Percentiles rank a stretch among this genome's conserved stretches.
These are phyloP conservation scores for Schizothecium vesticola DNA, from an alignment of 495 filamentous ascomycete genomes.

Conservation along the genomic window DNA sequence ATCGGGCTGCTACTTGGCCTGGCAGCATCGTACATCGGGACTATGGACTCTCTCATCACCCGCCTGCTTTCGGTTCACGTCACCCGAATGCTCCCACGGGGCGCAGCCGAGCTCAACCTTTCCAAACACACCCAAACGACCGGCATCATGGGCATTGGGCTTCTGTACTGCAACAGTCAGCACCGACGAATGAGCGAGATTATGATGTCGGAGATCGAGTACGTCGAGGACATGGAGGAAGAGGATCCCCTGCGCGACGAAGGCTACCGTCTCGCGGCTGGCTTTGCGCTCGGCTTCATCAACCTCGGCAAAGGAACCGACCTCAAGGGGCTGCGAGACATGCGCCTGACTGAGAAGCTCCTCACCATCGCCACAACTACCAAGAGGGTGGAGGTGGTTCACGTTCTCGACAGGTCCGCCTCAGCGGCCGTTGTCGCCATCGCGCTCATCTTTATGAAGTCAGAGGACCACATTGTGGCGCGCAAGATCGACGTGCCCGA, in stretches of 20 bases:
- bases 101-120: slow-evolving; percentile 88
- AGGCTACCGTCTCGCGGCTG: slow-evolving; percentile 88
- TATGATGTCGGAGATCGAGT: slow-evolving; percentile 95
- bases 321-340: slow-evolving; percentile 83
- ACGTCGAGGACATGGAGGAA: slow-evolving; percentile 61
- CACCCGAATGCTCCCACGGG: slow-evolving; percentile 83
- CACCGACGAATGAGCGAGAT: slow-evolving; percentile 98
- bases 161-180: slow-evolving; percentile 91
- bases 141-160: slow-evolving; percentile 93
- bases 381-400: slow-evolving; percentile 81
- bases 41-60: slow-evolving; percentile 92
- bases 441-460: slow-evolving; percentile 96
- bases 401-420: slow-evolving; percentile 87
- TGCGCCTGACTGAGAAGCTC: slow-evolving; percentile 85
- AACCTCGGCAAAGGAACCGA: slow-evolving; percentile 89
- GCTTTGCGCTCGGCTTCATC: slow-evolving; percentile 90
- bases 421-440: slow-evolving; percentile 85
- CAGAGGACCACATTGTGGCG: slow-evolving; percentile 81
- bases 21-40: slow-evolving; percentile 88
- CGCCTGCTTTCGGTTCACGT: slow-evolving; percentile 96
- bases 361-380: slow-evolving; percentile 77
- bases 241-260: slow-evolving; percentile 84
- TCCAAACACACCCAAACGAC: slow-evolving; percentile 93
- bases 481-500: slow-evolving; percentile 91
- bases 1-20: slow-evolving; percentile 90